phyloP scores from a whole-genome alignment of 2,329 filamentous ascomycete species.

The Alternaria gansuensis region DNA sequence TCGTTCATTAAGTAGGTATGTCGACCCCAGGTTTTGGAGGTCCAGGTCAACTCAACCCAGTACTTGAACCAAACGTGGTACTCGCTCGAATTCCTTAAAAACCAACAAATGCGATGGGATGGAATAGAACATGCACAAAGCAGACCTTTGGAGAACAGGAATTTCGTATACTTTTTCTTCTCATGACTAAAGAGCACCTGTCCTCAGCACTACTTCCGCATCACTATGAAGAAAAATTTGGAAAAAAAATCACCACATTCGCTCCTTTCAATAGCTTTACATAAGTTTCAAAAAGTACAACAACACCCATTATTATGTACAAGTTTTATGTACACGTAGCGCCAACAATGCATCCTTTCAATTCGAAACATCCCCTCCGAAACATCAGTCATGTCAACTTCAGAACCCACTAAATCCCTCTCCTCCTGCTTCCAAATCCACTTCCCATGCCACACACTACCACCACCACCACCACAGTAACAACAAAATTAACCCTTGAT shows the following conservation, averaged over 20 bases:
- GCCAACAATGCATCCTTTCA: slow-evolving; percentile 1
- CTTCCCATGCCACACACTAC: neutral
- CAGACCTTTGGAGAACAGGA: neutral
- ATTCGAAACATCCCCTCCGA: neutral
- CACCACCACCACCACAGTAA: too few species aligned
- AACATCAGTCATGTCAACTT: slow-evolving; percentile 1
- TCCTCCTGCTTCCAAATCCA: neutral
- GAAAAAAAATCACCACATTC: neutral
- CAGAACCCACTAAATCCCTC: slow-evolving; percentile 5
- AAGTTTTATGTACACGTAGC: slow-evolving; percentile 4
- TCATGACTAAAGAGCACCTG: neutral
- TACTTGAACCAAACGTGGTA: too few species aligned
- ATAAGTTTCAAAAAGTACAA: neutral
- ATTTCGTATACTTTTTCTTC: neutral
- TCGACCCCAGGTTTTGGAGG: too few species aligned
- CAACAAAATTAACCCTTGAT: slow-evolving; percentile 11
- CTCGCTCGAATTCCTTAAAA: neutral
- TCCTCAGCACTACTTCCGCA: too few species aligned
- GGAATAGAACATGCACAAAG: neutral
- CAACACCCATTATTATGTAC: slow-evolving; percentile 7
- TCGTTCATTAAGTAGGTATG: too few species aligned
- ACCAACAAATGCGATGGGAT: neutral
- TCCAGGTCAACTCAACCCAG: too few species aligned
- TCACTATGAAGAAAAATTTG: neutral
- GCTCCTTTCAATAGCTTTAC: neutral